Conservation (phyloP, 2,329 filamentous ascomycete genomes). For the Botrytis paeoniae region DNA sequence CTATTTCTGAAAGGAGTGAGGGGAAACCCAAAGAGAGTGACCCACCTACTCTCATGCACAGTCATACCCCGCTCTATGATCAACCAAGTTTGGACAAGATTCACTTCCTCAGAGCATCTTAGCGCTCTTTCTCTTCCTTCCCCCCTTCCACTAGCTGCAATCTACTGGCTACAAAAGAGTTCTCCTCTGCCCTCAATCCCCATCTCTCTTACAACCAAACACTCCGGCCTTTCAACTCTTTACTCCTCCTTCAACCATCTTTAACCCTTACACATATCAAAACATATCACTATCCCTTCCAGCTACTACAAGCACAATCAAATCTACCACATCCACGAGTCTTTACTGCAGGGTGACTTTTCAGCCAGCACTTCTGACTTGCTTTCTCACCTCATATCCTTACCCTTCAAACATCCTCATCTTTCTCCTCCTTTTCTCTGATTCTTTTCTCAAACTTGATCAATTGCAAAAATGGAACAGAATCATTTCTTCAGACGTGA, state of each 20-base stretch:
- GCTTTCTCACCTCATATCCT: constrained; percentile 16
- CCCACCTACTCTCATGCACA: not conserved
- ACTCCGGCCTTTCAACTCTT: not conserved
- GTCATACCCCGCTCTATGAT: not conserved
- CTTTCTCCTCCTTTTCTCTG: not conserved
- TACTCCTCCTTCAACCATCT: constrained; percentile 7
- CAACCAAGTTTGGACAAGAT: not conserved
- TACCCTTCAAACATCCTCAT: constrained; percentile 4
- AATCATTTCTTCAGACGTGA: constrained; percentile 33
- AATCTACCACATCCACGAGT: not conserved
- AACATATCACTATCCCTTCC: not conserved
- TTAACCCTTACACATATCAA: constrained; percentile 5
- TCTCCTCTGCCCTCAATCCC: not conserved
- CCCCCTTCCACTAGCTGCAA: not conserved
- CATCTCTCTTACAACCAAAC: constrained; percentile 2
- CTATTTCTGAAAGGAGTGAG: not conserved
- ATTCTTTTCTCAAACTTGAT: constrained; percentile 18
- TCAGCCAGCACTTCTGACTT: constrained; percentile 22
- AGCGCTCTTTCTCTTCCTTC: not conserved
- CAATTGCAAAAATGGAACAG: constrained; percentile 33
- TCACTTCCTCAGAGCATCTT: not conserved
- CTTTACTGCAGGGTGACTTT: constrained; percentile 21
- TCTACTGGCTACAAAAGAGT: not conserved
- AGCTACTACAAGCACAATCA: not conserved
- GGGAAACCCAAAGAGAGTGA: not conserved